Percentiles rank a stretch among this genome's conserved stretches.
Evolutionary conservation across 495 filamentous ascomycete genomes (phyloP).

Genomic region (Usnea hakonensis): DNA sequence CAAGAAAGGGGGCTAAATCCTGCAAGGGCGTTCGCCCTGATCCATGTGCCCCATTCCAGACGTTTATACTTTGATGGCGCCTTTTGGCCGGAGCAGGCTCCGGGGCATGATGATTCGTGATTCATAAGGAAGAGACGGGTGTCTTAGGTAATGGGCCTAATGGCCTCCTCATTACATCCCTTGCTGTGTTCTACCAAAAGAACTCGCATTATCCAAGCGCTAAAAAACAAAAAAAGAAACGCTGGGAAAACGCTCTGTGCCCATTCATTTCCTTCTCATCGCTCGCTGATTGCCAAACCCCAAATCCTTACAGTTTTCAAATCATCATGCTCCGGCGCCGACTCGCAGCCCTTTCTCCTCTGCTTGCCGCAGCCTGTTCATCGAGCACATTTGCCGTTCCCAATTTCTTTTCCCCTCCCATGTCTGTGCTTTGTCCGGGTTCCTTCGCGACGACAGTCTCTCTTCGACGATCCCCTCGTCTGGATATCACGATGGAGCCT

Average conservation of each 20-base stretch:
- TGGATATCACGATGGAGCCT: conserved; percentile 14
- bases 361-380: conserved; percentile 7
- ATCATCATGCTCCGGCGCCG: conserved; percentile 49
- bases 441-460: conserved; percentile 16
- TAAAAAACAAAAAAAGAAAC: conserved; percentile 1
- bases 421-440: conserved; percentile 24
- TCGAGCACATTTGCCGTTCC: conserved; percentile 14
- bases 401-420: conserved; percentile 6
- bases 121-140: too few species aligned
- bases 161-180: too few species aligned
- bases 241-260: background rate
- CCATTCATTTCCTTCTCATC: background rate
- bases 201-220: too few species aligned
- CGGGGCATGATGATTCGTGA: too few species aligned
- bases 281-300: background rate
- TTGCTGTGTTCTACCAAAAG: too few species aligned
- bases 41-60: too few species aligned
- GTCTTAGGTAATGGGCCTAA: too few species aligned
- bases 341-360: conserved; percentile 30
- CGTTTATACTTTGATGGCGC: too few species aligned
- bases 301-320: conserved; percentile 17
- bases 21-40: too few species aligned
- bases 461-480: conserved; percentile 10
- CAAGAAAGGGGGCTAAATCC: too few species aligned
- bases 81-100: too few species aligned